phyloP scores from a whole-genome alignment of 768 basidiomycete genomes.

The Tulasnella sp. region DNA sequence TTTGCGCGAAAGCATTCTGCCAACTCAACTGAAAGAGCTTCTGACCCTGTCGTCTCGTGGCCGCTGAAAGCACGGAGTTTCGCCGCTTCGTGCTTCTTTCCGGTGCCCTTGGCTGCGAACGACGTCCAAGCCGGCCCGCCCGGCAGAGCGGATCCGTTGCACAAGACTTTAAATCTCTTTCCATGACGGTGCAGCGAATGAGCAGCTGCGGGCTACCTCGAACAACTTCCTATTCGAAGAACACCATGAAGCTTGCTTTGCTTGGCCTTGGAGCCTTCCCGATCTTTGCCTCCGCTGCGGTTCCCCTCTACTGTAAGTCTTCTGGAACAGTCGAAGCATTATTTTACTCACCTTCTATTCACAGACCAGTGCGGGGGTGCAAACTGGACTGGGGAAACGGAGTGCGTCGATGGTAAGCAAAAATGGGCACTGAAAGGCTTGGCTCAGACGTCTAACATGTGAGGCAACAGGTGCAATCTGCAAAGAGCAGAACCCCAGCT shows the following conservation, averaged over 20 bases:
- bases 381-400: neutral
- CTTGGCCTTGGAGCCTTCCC: conserved; percentile 17
- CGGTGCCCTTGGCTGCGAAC: neutral
- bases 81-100: conserved; percentile 3
- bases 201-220: neutral
- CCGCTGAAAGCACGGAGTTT: conserved; percentile 5
- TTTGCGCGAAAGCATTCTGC: neutral
- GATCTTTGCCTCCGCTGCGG: neutral
- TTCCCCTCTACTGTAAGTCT: conserved; percentile 11
- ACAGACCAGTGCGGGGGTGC: neutral
- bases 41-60: conserved; percentile 4
- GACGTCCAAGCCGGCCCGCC: conserved; percentile 3
- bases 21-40: neutral
- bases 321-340: neutral
- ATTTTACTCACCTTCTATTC: neutral
- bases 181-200: neutral
- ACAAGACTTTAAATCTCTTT: conserved; percentile 2
- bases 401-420: neutral
- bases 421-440: neutral
- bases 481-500: neutral
- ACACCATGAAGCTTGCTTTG: neutral
- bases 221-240: neutral
- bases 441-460: neutral
- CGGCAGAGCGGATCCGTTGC: neutral
- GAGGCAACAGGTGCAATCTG: neutral